Conservation (phyloP, 2,329 filamentous ascomycete species). For the Fusarium siculi region DNA sequence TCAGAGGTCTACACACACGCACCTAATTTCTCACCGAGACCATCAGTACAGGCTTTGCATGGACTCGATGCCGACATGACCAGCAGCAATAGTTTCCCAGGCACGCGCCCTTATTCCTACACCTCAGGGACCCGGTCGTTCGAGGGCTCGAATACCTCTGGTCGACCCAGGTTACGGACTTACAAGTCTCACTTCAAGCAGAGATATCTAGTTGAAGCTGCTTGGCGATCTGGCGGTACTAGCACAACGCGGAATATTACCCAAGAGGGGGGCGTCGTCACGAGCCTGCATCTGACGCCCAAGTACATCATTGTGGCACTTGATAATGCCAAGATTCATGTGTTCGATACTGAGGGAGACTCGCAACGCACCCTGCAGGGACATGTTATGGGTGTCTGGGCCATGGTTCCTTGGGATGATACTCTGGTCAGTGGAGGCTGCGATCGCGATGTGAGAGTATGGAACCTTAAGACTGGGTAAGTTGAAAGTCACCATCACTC, state of each 20-base stretch:
- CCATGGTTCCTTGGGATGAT: conserved; percentile 98
- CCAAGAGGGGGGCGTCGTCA: conserved; percentile 96
- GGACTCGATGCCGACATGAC: conserved; percentile 52
- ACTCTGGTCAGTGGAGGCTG: conserved; percentile 95
- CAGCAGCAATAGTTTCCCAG: conserved; percentile 57
- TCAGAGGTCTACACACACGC: conserved; percentile 60
- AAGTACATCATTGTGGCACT: conserved; percentile 98
- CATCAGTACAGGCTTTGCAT: conserved; percentile 46
- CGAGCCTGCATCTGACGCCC: conserved; percentile 89
- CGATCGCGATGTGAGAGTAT: conserved; percentile 95
- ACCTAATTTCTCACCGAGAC: conserved; percentile 45
- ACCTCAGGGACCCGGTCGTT: conserved; percentile 62
- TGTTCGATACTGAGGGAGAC: conserved; percentile 92
- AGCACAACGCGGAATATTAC: conserved; percentile 89
- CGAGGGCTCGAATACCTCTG: conserved; percentile 56
- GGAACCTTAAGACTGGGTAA: conserved; percentile 94
- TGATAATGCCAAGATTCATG: conserved; percentile 98
- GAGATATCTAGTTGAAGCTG: conserved; percentile 94
- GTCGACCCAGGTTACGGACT: conserved; percentile 73
- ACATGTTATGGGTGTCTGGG: conserved; percentile 99
- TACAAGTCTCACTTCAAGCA: conserved; percentile 99
- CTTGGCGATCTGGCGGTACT: conserved; percentile 92
- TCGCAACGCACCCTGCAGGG: conserved; percentile 90
- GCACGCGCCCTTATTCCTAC: conserved; percentile 52
- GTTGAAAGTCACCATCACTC: conserved; percentile 40